Evolutionary conservation across 768 basidiomycete species (phyloP), one percentile per base, ranked within the genome.

Genomic region (Mycena capillaripes): DNA sequence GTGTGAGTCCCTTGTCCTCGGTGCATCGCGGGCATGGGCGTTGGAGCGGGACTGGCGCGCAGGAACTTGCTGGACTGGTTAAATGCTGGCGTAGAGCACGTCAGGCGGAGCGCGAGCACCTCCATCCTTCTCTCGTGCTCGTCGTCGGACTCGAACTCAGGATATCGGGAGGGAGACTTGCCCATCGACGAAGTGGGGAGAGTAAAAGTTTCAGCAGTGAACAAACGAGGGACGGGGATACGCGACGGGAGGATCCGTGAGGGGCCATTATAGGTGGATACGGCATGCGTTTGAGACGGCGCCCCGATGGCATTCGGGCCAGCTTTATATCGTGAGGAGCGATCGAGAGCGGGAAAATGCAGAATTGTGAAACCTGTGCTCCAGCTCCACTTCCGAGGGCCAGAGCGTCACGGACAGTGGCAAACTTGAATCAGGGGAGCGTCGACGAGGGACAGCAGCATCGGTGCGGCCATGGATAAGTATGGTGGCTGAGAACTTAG

Each of bases 1-100:
- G 23, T 69, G 29, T 52, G 21, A 21, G 50, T 66, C 17, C 67
- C 72, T 17, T 69, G 34, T n/a, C 66, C 66, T 8, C 55, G 60
- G 5, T 68, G 66, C 42, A 64, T 57, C 27, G 32, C 57, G 12
- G 71, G 71, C 7, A 6, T 38, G 6, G 29, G n/a, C 2, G 71
- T 52, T 2, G 11, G 1, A 4, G 25, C 59, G 29, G 27, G 44
- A 4, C 36, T 38, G 21, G 69, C n/a, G 25, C 56, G 27, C 10
- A 38, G 34, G 42, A 69, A 52, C 58, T 73, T 73, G 19, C 34
- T 73, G 23, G 66, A 73, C 48, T 73, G 71, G 46, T 64, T 73
- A 29, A 73, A 69, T 1, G 72, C 30, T 14, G 72, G 67, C 2
- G 72, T 69, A 17, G 72, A 46, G 57, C 67, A 69, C 1, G 67